Evolutionary conservation across 345 rosid genomes (phyloP), one percentile per base, ranked within the genome.

Genomic region (Draba incana): DNA sequence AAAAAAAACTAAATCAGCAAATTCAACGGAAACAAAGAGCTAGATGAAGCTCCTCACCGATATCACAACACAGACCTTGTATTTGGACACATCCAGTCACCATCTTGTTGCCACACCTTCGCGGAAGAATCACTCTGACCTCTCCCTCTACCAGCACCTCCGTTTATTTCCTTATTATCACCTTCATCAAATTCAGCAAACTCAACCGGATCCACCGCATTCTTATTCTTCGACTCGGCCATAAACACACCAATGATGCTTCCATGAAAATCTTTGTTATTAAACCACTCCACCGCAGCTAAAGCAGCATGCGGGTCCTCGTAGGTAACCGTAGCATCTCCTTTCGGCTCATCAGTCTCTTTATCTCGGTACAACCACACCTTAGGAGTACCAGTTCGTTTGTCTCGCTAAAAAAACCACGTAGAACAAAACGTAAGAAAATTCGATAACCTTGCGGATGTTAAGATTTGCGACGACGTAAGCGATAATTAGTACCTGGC

Each of bases 31-130:
- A 73, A 75, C 62, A 80, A 20, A 78, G 90, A 84, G 84, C 83
- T 86, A 85, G 96, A 84, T 79, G 79, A 84, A 81, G 98, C 88
- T 75, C 97, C 99, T 94, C 98, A 92, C 99, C 98, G 74, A 89
- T 86, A 57, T 95, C 92, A 91, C 83, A 94, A 84, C 98, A 94
- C 98, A 92, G 97, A 92, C 99, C 99, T 94, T 92, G 98, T 89
- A 92, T 94, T 94, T 31, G 98, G 93, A 83, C 99, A 94, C 77
- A 81, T 59, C 99, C 99, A 94, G 75, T 94, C 98, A 75, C 98
- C 99, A 5, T 94, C 99, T 76, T 92, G 99, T 70, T 86, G 88
- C 98, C 98, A 92, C 10, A 86, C 81, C 81, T 92, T 89, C 30
- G 85, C 99, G 0, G 88, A 66, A 75, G 87, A 82, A 74, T 91